Conservation (phyloP, 495 filamentous ascomycete genomes). For the Pyronema omphalodes region DNA sequence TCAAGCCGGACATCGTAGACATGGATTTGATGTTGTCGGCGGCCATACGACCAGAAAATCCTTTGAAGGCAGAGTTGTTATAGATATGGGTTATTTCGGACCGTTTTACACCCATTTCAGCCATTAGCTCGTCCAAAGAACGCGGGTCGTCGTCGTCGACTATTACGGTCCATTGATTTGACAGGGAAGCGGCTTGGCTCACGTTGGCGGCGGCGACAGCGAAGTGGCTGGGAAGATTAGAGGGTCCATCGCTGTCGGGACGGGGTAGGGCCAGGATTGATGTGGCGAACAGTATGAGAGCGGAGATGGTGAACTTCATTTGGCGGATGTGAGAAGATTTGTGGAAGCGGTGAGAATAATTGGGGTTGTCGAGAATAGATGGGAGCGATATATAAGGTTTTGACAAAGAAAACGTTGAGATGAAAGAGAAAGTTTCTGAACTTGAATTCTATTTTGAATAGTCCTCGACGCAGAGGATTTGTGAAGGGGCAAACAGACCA, state of each 20-base stretch:
- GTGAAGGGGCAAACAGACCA: not conserved
- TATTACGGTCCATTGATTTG: constrained; percentile 14
- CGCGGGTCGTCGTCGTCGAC: constrained; percentile 18
- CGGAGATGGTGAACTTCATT: not conserved
- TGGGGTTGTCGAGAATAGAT: no score
- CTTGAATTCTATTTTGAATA: not conserved
- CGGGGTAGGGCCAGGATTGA: not conserved
- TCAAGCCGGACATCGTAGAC: constrained; percentile 26
- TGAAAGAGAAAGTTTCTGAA: not conserved
- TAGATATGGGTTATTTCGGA: constrained; percentile 15
- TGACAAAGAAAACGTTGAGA: not conserved
- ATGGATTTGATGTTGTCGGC: constrained; percentile 26
- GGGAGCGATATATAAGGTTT: not conserved
- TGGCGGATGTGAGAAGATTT: not conserved
- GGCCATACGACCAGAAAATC: constrained; percentile 29
- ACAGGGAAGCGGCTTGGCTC: constrained; percentile 14
- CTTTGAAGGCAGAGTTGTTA: constrained; percentile 31
- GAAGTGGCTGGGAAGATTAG: not conserved
- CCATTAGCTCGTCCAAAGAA: constrained; percentile 13
- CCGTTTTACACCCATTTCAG: constrained; percentile 15
- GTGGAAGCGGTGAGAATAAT: not conserved
- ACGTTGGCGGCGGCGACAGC: not conserved
- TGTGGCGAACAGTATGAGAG: not conserved
- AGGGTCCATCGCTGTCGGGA: not conserved
- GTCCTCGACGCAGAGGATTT: constrained; percentile 1